Base-by-base conservation (phyloP, 2,329 filamentous ascomycete species). In the Beauveria sp. region DNA sequence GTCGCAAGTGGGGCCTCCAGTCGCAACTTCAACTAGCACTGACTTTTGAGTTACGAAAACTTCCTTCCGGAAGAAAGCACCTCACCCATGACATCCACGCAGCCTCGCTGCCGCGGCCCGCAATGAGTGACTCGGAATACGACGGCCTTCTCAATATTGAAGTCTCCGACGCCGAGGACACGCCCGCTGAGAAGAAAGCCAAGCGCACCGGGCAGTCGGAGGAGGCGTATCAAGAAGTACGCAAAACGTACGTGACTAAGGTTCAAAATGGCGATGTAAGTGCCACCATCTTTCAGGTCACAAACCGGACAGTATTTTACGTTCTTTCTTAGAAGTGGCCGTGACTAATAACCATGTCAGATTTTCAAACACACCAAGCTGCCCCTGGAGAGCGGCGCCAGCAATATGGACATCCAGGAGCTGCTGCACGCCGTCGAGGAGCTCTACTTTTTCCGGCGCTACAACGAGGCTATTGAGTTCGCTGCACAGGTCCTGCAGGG, bases 191-290 rank as follows among this genome's bases (percentile, higher is more conserved):
- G 62, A 68, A 71, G 47, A 69, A 69, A 37, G 68, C 68, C 43
- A 68, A 69, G 56, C 71, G 77, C 16, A 78, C 72, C 12, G 70
- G 67, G 24, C 81, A 84, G 67, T 76, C 81, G 0, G 80, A 84
- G 62, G 76, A 75, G 18, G 76, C 76, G 1, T 84, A 82, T 64
- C 76, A 76, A 63, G 72, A 69, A 6, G 72, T 84, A 3, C 78
- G 76, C 67, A 69, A 66, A 5, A 70, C 66, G 1, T 85, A 84
- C 61, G 66, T 65, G 18, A 73, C 73, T 24, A 83, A 82, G 64
- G 67, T 83, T 43, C 80, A 84, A 66, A 81, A 84, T 62, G 82
- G 82, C 62, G 72, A 84, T 65, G 82, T 83, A 67, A 64, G 34
- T 37, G 34, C 30, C 14, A 14, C 14, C 20, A 5, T 34, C 10